Percentiles rank a stretch among this genome's conserved stretches.
Conservation (phyloP, 345 rosid genomes). For the Acer saccharum region DNA sequence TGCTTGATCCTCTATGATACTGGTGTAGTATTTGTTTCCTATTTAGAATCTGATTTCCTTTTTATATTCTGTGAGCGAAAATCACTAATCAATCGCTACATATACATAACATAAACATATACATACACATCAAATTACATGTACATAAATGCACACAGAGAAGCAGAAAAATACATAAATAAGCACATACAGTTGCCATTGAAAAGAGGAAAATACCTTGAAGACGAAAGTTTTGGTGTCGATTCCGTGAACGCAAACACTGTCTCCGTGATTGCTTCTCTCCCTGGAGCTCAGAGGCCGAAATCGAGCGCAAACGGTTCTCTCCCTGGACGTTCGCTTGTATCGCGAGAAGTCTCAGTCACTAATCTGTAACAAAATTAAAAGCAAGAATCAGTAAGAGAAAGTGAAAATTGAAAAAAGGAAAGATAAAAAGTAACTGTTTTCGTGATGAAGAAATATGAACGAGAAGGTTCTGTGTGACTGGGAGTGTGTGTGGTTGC, state of each 20-base stretch:
- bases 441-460: not conserved
- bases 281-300: constrained; percentile 75
- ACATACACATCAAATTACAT: no score
- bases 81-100: no score
- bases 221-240: constrained; percentile 60
- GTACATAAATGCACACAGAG: no score
- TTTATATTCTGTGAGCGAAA: no score
- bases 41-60: no score
- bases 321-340: constrained; percentile 40
- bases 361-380: constrained; percentile 13
- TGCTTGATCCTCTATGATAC: no score
- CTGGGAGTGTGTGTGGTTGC: not conserved
- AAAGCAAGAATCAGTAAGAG: not conserved
- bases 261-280: constrained; percentile 48
- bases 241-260: constrained; percentile 49
- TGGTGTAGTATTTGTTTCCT: no score
- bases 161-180: no score
- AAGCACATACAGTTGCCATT: not conserved
- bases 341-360: not conserved
- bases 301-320: constrained; percentile 78
- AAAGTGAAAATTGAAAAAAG: not conserved
- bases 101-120: no score
- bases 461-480: not conserved
- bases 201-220: constrained; percentile 41
- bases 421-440: no score